These are phyloP conservation scores for Plantago coronopus DNA, from an alignment of 305 asterid species.

Conservation along the genomic window DNA sequence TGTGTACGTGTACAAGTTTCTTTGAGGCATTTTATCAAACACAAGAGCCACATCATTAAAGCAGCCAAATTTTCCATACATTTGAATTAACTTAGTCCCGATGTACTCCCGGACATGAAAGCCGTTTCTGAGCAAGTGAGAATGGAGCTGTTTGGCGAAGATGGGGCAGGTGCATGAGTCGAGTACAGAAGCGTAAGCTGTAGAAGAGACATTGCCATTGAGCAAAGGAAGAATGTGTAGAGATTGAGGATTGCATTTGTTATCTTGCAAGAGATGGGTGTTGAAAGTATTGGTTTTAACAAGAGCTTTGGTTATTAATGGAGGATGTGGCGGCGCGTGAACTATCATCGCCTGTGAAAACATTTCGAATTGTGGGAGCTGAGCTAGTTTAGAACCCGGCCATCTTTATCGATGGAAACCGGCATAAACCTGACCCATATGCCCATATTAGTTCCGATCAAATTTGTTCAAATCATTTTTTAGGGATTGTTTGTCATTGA, in stretches of 20 bases:
- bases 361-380: no score
- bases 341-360: no score
- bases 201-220: slow-evolving; percentile 35
- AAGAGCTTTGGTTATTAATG: no score
- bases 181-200: slow-evolving; percentile 48
- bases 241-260: slow-evolving; percentile 15
- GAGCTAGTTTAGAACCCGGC: no score
- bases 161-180: slow-evolving; percentile 45
- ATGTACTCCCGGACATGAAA: slow-evolving; percentile 55
- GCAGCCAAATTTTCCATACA: slow-evolving; percentile 46
- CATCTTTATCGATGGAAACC: no score
- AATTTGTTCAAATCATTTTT: no score
- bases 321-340: no score
- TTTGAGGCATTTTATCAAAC: slow-evolving; percentile 63
- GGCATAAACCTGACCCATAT: no score
- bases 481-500: no score
- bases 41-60: slow-evolving; percentile 28
- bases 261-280: no score
- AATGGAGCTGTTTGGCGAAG: slow-evolving; percentile 58
- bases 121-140: slow-evolving; percentile 56
- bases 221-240: slow-evolving; percentile 20
- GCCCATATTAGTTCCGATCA: no score
- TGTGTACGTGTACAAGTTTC: slow-evolving; percentile 52
- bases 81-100: slow-evolving; percentile 49
- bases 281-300: no score